These are phyloP conservation scores for Verruconis gallopava DNA, from an alignment of 2,329 filamentous ascomycete genomes.

Conservation along the genomic window DNA sequence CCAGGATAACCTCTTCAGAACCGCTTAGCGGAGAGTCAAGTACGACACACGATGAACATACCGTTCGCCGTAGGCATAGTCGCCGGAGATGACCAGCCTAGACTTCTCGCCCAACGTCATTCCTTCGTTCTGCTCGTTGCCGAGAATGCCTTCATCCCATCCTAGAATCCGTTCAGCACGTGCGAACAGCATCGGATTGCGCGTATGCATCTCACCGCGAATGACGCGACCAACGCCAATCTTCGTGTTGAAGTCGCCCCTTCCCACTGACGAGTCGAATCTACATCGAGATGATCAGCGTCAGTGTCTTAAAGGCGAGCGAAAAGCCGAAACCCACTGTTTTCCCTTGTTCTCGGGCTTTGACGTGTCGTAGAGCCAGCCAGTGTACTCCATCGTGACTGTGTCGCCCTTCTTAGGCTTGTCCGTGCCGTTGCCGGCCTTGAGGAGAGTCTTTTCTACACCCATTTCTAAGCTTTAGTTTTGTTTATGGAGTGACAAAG, in stretches of 20 bases:
- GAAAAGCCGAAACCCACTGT: neutral
- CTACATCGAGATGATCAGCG: slow-evolving; percentile 34
- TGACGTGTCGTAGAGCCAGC: slow-evolving; percentile 60
- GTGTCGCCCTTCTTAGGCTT: slow-evolving; percentile 53
- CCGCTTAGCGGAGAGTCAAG: no score
- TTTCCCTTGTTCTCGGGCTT: slow-evolving; percentile 49
- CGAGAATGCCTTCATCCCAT: slow-evolving; percentile 55
- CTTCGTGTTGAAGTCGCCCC: slow-evolving; percentile 59
- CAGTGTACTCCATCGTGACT: slow-evolving; percentile 84
- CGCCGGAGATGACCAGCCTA: slow-evolving; percentile 65
- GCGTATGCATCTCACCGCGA: slow-evolving; percentile 58
- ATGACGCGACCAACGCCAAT: slow-evolving; percentile 84
- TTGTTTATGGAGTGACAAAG: neutral
- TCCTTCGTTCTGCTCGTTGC: slow-evolving; percentile 30
- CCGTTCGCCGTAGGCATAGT: slow-evolving; percentile 52
- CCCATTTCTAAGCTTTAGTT: slow-evolving; percentile 27
- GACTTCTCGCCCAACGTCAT: slow-evolving; percentile 92
- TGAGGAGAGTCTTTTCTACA: slow-evolving; percentile 55
- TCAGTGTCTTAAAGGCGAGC: neutral
- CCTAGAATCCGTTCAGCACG: no score
- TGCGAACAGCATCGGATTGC: slow-evolving; percentile 5
- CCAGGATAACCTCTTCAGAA: slow-evolving; percentile 12
- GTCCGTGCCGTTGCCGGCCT: slow-evolving; percentile 47
- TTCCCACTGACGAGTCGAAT: slow-evolving; percentile 76
- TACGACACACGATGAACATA: no score